Conservation (phyloP, 2,329 filamentous ascomycete species). For the Neonectria punicea region DNA sequence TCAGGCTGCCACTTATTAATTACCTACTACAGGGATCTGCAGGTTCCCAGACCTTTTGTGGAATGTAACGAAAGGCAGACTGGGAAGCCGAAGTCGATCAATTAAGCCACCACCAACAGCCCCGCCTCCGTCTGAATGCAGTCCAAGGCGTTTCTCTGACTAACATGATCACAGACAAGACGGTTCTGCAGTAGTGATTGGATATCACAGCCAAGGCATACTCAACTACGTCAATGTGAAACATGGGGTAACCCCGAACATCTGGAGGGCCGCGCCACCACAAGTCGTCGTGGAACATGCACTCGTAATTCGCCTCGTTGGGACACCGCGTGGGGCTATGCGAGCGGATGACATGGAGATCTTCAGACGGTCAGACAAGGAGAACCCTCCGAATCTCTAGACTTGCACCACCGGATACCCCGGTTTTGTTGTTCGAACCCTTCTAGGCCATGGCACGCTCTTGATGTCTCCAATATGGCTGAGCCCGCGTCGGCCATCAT, state of each 20-base stretch:
- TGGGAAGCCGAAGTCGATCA: too few relatives aligned
- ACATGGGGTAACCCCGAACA: not conserved
- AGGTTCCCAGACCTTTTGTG: too few relatives aligned
- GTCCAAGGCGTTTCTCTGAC: not conserved
- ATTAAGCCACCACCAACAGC: too few relatives aligned
- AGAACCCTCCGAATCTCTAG: not conserved
- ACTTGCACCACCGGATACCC: not conserved
- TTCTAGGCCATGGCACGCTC: not conserved
- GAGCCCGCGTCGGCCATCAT: not conserved
- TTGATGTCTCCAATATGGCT: not conserved
- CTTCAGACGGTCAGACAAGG: not conserved
- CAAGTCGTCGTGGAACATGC: not conserved
- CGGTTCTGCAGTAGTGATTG: not conserved
- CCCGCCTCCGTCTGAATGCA: too few relatives aligned
- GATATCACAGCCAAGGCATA: not conserved
- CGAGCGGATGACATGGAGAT: not conserved
- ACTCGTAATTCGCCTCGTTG: not conserved
- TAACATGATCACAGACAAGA: not conserved
- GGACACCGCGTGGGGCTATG: not conserved
- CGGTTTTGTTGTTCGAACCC: not conserved
- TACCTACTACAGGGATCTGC: too few relatives aligned
- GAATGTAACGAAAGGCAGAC: too few relatives aligned
- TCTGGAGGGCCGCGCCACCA: not conserved
- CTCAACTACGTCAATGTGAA: not conserved
- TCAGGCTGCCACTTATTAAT: too few relatives aligned